These are phyloP conservation scores for Ploettnerulaceae sp. DNA, from an alignment of 2,329 filamentous ascomycete genomes.

Conservation along the genomic window DNA sequence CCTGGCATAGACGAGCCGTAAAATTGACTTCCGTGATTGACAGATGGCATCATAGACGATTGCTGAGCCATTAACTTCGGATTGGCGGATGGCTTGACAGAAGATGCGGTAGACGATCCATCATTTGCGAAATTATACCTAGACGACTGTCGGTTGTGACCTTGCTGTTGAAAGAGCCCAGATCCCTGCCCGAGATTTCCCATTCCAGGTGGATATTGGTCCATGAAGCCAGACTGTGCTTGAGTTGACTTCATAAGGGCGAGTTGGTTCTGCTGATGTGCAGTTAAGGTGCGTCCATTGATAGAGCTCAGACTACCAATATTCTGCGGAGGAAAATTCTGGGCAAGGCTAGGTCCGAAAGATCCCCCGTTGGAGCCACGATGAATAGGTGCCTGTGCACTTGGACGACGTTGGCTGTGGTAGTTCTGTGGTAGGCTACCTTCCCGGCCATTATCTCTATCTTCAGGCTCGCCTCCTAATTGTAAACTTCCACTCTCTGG, in stretches of 20 bases:
- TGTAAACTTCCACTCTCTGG: conserved; percentile 80
- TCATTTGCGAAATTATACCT: conserved; percentile 87
- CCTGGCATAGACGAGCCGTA: conserved; percentile 84
- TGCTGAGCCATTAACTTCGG: conserved; percentile 79
- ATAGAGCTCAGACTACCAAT: conserved; percentile 52
- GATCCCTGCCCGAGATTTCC: conserved; percentile 41
- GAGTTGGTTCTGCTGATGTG: conserved; percentile 71
- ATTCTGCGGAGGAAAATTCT: conserved; percentile 43
- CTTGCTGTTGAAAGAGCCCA: conserved; percentile 54
- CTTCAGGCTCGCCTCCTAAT: conserved; percentile 88
- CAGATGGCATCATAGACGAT: conserved; percentile 78
- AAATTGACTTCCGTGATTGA: conserved; percentile 54
- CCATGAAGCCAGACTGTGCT: conserved; percentile 44
- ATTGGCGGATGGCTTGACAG: conserved; percentile 73
- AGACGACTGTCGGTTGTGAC: conserved; percentile 78
- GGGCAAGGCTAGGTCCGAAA: conserved; percentile 49
- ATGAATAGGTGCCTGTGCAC: conserved; percentile 74
- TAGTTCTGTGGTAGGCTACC: conserved; percentile 40
- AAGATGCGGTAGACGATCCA: conserved; percentile 50
- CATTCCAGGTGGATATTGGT: conserved; percentile 56
- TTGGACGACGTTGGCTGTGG: conserved; percentile 50
- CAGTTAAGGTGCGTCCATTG: conserved; percentile 69
- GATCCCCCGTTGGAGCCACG: conserved; percentile 48
- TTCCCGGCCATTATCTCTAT: conserved; percentile 55
- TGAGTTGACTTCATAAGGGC: conserved; percentile 47